Evolutionary conservation across 352 stramenopile genomes (phyloP).

Genomic region (Peronospora belbahrii): DNA sequence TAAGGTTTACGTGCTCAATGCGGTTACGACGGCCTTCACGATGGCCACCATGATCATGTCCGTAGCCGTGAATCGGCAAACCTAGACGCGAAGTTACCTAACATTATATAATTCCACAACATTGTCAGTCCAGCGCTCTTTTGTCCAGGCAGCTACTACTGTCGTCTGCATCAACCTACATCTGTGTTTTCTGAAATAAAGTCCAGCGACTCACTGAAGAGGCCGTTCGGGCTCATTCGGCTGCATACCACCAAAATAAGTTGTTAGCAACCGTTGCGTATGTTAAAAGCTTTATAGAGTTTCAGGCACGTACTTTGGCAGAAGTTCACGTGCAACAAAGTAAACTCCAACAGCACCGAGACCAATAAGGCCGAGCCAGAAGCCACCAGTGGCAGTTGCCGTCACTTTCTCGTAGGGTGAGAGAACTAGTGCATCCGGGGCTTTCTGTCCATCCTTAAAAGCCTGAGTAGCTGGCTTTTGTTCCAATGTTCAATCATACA

Average conservation of each 20-base stretch:
- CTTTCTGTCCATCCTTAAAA: slow-evolving; percentile 41
- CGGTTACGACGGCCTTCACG: slow-evolving; percentile 92
- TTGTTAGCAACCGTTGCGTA: slow-evolving; percentile 1
- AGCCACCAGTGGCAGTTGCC: slow-evolving; percentile 76
- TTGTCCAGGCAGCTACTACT: background rate
- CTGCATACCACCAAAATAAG: slow-evolving; percentile 20
- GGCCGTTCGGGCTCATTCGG: slow-evolving; percentile 78
- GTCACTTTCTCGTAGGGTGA: slow-evolving; percentile 93
- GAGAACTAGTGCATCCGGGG: slow-evolving; percentile 78
- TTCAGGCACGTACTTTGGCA: slow-evolving; percentile 85
- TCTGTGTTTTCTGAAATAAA: slow-evolving; percentile 70
- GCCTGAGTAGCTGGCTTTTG: slow-evolving; percentile 26
- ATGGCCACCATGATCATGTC: slow-evolving; percentile 88
- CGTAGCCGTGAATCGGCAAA: slow-evolving; percentile 88
- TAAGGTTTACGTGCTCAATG: slow-evolving; percentile 92
- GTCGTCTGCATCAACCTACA: slow-evolving; percentile 11
- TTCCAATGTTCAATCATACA: background rate
- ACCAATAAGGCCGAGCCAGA: slow-evolving; percentile 83
- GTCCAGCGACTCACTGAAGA: slow-evolving; percentile 73
- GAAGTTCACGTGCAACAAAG: slow-evolving; percentile 88
- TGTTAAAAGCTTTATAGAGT: background rate
- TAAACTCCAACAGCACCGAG: slow-evolving; percentile 86
- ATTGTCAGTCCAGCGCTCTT: background rate
- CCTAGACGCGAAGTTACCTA: slow-evolving; percentile 82
- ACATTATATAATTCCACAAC: slow-evolving; percentile 4